These are phyloP conservation scores for Starmerella davenportii DNA, from an alignment of 805 yeast species.

Conservation along the genomic window DNA sequence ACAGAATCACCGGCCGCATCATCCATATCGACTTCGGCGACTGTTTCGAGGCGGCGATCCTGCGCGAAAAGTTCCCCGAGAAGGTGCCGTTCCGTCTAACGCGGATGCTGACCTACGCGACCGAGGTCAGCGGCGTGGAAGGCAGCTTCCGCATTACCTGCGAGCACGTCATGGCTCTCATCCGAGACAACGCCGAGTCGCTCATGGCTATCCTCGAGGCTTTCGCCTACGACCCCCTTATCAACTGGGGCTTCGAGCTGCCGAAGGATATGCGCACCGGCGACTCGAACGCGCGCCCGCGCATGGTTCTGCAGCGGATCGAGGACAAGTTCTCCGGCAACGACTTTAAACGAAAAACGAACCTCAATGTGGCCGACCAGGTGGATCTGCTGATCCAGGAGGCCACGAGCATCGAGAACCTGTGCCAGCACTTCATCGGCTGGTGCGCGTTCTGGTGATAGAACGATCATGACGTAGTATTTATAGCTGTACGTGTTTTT, in stretches of 20 bases:
- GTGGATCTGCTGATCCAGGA: slow-evolving; percentile 88
- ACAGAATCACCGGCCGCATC: slow-evolving; percentile 84
- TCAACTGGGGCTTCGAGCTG: slow-evolving; percentile 95
- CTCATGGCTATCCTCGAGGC: slow-evolving; percentile 96
- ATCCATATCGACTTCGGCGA: slow-evolving; percentile 97
- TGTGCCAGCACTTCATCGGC: slow-evolving; percentile 93
- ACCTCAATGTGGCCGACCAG: slow-evolving; percentile 68
- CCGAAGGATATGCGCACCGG: slow-evolving; percentile 29
- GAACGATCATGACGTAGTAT: no score
- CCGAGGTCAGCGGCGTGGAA: slow-evolving; percentile 98
- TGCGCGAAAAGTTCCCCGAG: slow-evolving; percentile 93
- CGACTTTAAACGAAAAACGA: slow-evolving; percentile 58
- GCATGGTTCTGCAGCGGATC: slow-evolving; percentile 71
- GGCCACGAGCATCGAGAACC: slow-evolving; percentile 87
- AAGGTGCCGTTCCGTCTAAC: slow-evolving; percentile 95
- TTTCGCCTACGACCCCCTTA: slow-evolving; percentile 94
- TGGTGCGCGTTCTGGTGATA: slow-evolving; percentile 99
- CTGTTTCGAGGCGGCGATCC: slow-evolving; percentile 94
- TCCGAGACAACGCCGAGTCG: slow-evolving; percentile 86
- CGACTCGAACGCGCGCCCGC: slow-evolving; percentile 58
- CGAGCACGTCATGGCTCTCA: slow-evolving; percentile 89
- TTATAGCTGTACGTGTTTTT: background rate
- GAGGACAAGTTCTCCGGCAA: slow-evolving; percentile 79
- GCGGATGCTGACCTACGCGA: slow-evolving; percentile 90
- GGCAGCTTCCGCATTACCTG: slow-evolving; percentile 93